These are phyloP conservation scores for Ophiognomonia clavigignenti-juglandacearum DNA, from an alignment of 2,329 filamentous ascomycete species.

Conservation along the genomic window DNA sequence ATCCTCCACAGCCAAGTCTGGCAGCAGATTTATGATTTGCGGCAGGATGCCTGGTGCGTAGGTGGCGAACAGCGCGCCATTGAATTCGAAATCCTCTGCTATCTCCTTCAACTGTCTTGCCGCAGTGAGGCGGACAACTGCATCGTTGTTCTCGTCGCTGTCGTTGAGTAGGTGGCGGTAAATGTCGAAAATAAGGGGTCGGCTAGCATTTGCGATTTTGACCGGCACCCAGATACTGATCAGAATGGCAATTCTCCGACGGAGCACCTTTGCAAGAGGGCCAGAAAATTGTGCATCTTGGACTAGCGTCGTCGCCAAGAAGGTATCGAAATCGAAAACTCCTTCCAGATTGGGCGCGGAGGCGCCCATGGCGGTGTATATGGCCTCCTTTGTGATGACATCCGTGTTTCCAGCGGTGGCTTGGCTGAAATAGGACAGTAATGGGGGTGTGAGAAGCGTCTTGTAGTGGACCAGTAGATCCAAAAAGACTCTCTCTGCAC, in stretches of 20 bases:
- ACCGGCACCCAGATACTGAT: slow-evolving; percentile 86
- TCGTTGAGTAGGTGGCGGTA: slow-evolving; percentile 81
- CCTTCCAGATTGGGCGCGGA: slow-evolving; percentile 71
- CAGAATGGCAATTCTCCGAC: slow-evolving; percentile 82
- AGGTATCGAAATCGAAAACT: slow-evolving; percentile 76
- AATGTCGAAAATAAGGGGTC: slow-evolving; percentile 77
- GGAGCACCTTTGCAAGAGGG: slow-evolving; percentile 69
- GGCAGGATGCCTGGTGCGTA: slow-evolving; percentile 70
- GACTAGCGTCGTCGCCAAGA: slow-evolving; percentile 71
- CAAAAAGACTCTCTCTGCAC: slow-evolving; percentile 88
- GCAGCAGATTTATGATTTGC: slow-evolving; percentile 70
- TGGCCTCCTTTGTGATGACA: slow-evolving; percentile 83
- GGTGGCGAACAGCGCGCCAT: slow-evolving; percentile 66
- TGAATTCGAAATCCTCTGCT: slow-evolving; percentile 81
- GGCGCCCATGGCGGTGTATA: slow-evolving; percentile 89
- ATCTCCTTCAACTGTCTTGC: slow-evolving; percentile 78
- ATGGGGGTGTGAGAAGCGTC: slow-evolving; percentile 68
- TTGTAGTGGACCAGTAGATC: slow-evolving; percentile 90
- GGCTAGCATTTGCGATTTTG: slow-evolving; percentile 63
- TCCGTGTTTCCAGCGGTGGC: slow-evolving; percentile 63
- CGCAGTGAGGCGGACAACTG: slow-evolving; percentile 87
- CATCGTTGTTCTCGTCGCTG: slow-evolving; percentile 75
- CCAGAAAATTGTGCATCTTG: slow-evolving; percentile 67
- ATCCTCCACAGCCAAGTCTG: slow-evolving; percentile 75
- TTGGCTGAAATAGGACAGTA: slow-evolving; percentile 77